These are phyloP conservation scores for Hypoxylon sp. DNA, from an alignment of 2,329 filamentous ascomycete genomes.

Conservation along the genomic window DNA sequence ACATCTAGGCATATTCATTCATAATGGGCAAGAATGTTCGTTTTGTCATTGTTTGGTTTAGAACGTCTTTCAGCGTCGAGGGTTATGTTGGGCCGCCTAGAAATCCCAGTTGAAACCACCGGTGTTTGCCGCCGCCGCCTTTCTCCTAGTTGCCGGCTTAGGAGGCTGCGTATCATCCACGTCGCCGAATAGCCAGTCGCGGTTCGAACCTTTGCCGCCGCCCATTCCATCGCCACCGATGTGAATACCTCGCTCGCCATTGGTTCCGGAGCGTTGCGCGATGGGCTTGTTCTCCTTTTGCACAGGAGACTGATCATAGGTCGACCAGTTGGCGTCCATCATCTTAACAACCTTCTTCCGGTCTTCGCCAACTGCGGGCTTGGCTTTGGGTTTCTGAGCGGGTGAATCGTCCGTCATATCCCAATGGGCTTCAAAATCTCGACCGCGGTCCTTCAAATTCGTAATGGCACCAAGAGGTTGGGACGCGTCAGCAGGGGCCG, in stretches of 20 bases:
- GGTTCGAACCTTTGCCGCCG: constrained; percentile 67
- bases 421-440: constrained; percentile 86
- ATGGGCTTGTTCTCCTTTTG: constrained; percentile 67
- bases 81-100: constrained; percentile 48
- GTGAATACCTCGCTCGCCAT: constrained; percentile 58
- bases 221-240: constrained; percentile 78
- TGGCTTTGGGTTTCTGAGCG: constrained; percentile 59
- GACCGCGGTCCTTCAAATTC: constrained; percentile 79
- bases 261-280: constrained; percentile 49
- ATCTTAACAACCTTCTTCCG: constrained; percentile 79
- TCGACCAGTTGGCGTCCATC: constrained; percentile 76
- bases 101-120: constrained; percentile 56
- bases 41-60: constrained; percentile 17
- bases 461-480: constrained; percentile 76
- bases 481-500: constrained; percentile 56
- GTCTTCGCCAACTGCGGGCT: constrained; percentile 67
- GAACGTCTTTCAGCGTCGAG: constrained; percentile 40
- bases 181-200: constrained; percentile 72
- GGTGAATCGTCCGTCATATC: constrained; percentile 79
- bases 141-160: constrained; percentile 58
- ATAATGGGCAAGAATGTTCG: constrained; percentile 35
- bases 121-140: constrained; percentile 50
- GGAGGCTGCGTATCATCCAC: constrained; percentile 60
- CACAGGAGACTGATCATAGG: constrained; percentile 69
- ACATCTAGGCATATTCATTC: constrained; percentile 53